Conservation (phyloP, 2,329 filamentous ascomycete species). For the Aspergillus pseudotamarii region DNA sequence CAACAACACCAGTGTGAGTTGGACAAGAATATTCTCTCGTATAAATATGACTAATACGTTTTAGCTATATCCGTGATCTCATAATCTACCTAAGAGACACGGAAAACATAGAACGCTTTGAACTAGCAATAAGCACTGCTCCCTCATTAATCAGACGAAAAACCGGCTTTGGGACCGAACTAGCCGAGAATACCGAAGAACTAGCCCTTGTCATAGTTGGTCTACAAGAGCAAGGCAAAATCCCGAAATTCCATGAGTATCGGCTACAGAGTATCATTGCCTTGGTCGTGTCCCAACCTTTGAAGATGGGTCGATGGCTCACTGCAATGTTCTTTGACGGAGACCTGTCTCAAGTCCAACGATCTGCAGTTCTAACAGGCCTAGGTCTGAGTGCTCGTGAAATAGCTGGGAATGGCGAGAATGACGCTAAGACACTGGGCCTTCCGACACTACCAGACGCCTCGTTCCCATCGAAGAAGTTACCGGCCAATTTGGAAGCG, state of each 20-base stretch:
- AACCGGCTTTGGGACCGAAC: slow-evolving; percentile 82
- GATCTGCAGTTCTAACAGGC: slow-evolving; percentile 77
- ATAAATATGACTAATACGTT: slow-evolving; percentile 17
- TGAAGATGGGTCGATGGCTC: slow-evolving; percentile 80
- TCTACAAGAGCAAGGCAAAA: slow-evolving; percentile 81
- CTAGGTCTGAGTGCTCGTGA: slow-evolving; percentile 83
- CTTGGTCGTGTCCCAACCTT: slow-evolving; percentile 73
- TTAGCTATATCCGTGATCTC: slow-evolving; percentile 78
- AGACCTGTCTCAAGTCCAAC: slow-evolving; percentile 85
- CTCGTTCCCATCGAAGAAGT: slow-evolving; percentile 77
- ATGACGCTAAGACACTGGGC: slow-evolving; percentile 47
- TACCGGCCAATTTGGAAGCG: slow-evolving; percentile 73
- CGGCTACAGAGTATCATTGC: slow-evolving; percentile 81
- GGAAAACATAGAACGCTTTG: slow-evolving; percentile 83
- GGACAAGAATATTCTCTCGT: neutral
- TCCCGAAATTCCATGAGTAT: slow-evolving; percentile 75
- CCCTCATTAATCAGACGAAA: slow-evolving; percentile 84
- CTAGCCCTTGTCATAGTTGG: slow-evolving; percentile 76
- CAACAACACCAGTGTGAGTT: slow-evolving; percentile 72
- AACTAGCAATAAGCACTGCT: slow-evolving; percentile 75
- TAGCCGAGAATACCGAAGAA: slow-evolving; percentile 80
- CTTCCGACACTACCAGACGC: slow-evolving; percentile 39
- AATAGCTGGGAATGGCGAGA: slow-evolving; percentile 72
- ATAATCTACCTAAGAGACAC: slow-evolving; percentile 76
- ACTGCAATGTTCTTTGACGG: slow-evolving; percentile 84